Conservation (phyloP, 2,329 filamentous ascomycete genomes). For the Venturiaceae sp. region DNA sequence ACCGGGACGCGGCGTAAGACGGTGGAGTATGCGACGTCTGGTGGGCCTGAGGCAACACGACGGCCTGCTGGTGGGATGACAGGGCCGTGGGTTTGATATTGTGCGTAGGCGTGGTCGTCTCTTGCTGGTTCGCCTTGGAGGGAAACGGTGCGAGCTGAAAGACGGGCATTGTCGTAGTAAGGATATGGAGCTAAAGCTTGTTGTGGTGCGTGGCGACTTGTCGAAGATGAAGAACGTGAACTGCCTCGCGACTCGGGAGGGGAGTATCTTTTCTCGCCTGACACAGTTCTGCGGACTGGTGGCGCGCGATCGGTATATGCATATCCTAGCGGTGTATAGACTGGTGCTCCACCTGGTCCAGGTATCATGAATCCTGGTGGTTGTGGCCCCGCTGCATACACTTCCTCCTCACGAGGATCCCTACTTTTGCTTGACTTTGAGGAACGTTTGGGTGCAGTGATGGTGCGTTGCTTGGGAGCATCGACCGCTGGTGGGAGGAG, state of each 20-base stretch:
- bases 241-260: slow-evolving; percentile 1
- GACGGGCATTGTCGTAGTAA: not conserved
- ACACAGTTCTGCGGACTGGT: not conserved
- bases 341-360: slow-evolving; percentile 2
- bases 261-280: not conserved
- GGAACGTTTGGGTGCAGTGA: not conserved
- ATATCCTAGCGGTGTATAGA: slow-evolving; percentile 5
- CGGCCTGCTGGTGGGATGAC: not conserved
- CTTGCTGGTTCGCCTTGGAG: not conserved
- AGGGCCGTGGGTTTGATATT: not conserved
- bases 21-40: slow-evolving; percentile 9
- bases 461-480: slow-evolving; percentile 1
- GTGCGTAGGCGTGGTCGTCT: not conserved
- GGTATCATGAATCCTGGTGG: slow-evolving; percentile 5
- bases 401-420: not conserved
- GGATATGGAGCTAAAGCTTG: not conserved
- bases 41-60: slow-evolving; percentile 6
- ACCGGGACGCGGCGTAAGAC: slow-evolving; percentile 27
- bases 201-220: not conserved
- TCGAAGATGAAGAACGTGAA: not conserved
- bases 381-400: not conserved
- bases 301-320: not conserved
- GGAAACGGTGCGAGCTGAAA: not conserved
- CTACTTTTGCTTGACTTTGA: not conserved
- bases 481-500: not conserved